A percentile compares a stretch with the other conserved stretches of the same genome.
Conservation (phyloP, 108 stramenopile genomes). For the Fistulifera pelliculosa region DNA sequence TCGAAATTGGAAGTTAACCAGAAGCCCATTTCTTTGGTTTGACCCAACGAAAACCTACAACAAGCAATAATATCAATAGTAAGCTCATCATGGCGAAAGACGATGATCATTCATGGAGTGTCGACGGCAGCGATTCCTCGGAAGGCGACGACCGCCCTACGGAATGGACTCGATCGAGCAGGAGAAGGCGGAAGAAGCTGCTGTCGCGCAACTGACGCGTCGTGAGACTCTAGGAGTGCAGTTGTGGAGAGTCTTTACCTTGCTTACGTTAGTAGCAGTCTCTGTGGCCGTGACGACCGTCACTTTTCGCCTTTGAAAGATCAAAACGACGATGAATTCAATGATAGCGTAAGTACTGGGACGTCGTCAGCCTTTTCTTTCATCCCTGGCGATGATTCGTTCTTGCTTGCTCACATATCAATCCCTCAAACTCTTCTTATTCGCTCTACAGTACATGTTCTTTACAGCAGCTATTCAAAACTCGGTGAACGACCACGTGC, state of each 20-base stretch:
- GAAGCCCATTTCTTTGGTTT: no score
- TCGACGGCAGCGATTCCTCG: no score
- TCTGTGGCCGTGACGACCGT: background rate
- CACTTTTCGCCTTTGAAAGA: background rate
- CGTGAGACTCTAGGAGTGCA: background rate
- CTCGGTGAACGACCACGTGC: background rate
- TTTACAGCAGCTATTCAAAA: conserved; percentile 4
- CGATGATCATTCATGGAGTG: no score
- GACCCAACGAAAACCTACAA: no score
- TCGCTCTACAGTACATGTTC: conserved; percentile 3
- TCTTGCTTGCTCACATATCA: background rate
- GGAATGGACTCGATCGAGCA: no score
- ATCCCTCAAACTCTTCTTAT: background rate
- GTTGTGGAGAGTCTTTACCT: background rate
- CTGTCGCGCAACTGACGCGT: background rate
- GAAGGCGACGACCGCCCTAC: no score
- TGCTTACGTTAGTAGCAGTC: background rate
- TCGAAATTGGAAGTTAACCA: no score
- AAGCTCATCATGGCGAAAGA: no score
- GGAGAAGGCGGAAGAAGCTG: no score
- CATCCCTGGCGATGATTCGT: background rate
- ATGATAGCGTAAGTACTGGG: background rate
- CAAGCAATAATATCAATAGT: no score
- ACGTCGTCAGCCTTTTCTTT: background rate
- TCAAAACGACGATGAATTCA: background rate